Conservation (phyloP, 2,329 filamentous ascomycete species). For the Sporothrix humicola region DNA sequence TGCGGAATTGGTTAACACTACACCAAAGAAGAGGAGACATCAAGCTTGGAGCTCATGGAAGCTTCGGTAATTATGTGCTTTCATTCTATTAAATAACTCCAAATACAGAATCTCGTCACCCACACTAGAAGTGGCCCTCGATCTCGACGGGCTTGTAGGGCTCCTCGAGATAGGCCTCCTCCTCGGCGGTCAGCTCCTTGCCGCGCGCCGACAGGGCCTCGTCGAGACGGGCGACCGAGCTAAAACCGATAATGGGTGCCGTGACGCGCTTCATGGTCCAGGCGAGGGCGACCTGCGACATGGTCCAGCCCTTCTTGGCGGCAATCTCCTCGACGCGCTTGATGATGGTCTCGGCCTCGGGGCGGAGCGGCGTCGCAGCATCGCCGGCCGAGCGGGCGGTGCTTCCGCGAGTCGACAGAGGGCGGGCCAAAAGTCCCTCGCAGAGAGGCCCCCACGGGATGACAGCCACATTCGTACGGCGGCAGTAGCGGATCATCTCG, state of each 20-base stretch:
- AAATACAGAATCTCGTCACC: too few species aligned
- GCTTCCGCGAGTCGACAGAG: slow-evolving; percentile 41
- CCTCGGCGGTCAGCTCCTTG: slow-evolving; percentile 60
- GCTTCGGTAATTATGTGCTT: too few species aligned
- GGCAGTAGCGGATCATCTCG: slow-evolving; percentile 53
- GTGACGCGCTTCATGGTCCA: slow-evolving; percentile 63
- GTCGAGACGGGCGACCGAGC: slow-evolving; percentile 61
- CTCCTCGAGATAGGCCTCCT: slow-evolving; percentile 66
- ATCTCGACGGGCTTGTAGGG: slow-evolving; percentile 55
- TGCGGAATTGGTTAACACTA: too few species aligned
- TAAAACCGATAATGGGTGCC: slow-evolving; percentile 66
- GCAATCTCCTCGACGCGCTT: slow-evolving; percentile 36
- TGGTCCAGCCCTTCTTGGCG: slow-evolving; percentile 33
- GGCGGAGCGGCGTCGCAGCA: not conserved
- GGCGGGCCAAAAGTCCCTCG: slow-evolving; percentile 47
- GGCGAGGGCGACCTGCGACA: slow-evolving; percentile 62
- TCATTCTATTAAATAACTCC: too few species aligned
- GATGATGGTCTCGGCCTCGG: slow-evolving; percentile 36
- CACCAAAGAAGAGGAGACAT: too few species aligned
- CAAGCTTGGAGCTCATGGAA: too few species aligned
- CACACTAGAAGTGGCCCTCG: slow-evolving; percentile 23
- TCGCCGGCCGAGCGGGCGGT: slow-evolving; percentile 34
- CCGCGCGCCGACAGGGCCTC: slow-evolving; percentile 52
- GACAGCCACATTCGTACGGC: slow-evolving; percentile 50
- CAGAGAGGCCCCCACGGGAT: slow-evolving; percentile 50